phyloP scores from a whole-genome alignment of 139 green algal genomes.

The Tetradesmus obliquus region DNA sequence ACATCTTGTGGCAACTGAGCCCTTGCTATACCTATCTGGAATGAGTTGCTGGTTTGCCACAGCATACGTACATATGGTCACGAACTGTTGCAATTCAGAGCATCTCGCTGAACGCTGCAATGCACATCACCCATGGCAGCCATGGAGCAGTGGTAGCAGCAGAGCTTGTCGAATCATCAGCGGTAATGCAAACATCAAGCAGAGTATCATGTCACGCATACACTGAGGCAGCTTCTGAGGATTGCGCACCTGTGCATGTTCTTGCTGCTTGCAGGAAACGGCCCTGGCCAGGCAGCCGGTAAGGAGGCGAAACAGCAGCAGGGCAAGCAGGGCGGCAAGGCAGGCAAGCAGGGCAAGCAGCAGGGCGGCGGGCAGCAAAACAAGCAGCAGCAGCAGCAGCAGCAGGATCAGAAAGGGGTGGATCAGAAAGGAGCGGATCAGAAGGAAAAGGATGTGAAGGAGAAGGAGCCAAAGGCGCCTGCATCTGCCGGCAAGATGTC shows the following conservation, averaged over 20 bases:
- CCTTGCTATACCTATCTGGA: not conserved
- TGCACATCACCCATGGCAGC: not conserved
- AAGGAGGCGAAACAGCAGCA: constrained; percentile 5
- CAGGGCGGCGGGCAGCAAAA: not conserved
- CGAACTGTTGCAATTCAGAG: too few species aligned
- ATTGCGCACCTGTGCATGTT: not conserved
- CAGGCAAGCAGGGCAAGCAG: not conserved
- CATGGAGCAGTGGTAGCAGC: not conserved
- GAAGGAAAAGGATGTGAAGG: not conserved
- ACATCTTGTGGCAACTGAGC: not conserved
- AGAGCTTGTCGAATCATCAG: not conserved
- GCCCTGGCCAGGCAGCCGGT: not conserved
- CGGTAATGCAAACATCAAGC: not conserved
- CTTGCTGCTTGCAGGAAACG: not conserved
- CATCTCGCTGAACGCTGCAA: not conserved
- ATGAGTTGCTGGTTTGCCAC: not conserved
- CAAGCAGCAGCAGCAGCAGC: constrained; percentile 29
- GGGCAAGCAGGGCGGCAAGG: not conserved
- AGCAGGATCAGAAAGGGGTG: not conserved
- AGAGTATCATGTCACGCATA: not conserved
- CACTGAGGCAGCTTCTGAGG: not conserved
- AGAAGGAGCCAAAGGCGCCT: not conserved
- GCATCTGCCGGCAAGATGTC: constrained; percentile 32
- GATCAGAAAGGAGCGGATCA: not conserved
- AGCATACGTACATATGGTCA: not conserved